Evolutionary conservation across 2,329 filamentous ascomycete species (phyloP), one percentile per base, ranked within the genome.

Genomic region (Exophiala sideris): DNA sequence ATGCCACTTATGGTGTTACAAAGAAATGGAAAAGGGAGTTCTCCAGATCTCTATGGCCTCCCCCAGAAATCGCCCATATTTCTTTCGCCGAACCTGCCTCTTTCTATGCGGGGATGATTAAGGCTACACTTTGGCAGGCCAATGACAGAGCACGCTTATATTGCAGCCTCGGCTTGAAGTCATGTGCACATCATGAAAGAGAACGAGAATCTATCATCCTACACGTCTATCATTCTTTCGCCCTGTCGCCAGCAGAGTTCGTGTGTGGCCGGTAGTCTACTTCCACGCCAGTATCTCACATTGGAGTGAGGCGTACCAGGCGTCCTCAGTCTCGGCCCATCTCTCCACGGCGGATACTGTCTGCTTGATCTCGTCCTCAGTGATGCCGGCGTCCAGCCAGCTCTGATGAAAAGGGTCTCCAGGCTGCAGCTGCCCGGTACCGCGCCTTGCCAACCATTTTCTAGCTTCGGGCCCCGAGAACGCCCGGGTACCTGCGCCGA

Each of bases 251-350:
- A 35, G 33, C 35, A 38, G 10, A 5, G 3, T 38, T 29, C 24
- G 7, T 29, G 24, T 8, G 24, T 3, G 24, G 24, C 24, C 7
- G 24, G 1, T 5, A 5, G 3, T 29, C 41, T 59, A 73, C 62
- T 75, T 75, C 71, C 71, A 73, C 5, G 62, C 72, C 1, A 75
- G 61, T n/a, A 72, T 67, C 58, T 75, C 71, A 12, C 62, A 62
- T 59, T 73, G 68, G 48, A 72, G 11, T 8, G 64, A 57, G 5
- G 59, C 68, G 58, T 64, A 67, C 71, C 70, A 75, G 0, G 70
- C 71, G 60, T 72, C 71, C 41, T 73, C 68, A 10, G 61, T 67
- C 40, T 68, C 65, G 0, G 62, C 69, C 71, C 71, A 74, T 45
- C 60, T 58, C 18, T 61, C 46, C n/a, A 71, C 47, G 2, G 67